Conservation (phyloP, 176 grass and related monocot species). For the Dendrocalamus sinicus region DNA sequence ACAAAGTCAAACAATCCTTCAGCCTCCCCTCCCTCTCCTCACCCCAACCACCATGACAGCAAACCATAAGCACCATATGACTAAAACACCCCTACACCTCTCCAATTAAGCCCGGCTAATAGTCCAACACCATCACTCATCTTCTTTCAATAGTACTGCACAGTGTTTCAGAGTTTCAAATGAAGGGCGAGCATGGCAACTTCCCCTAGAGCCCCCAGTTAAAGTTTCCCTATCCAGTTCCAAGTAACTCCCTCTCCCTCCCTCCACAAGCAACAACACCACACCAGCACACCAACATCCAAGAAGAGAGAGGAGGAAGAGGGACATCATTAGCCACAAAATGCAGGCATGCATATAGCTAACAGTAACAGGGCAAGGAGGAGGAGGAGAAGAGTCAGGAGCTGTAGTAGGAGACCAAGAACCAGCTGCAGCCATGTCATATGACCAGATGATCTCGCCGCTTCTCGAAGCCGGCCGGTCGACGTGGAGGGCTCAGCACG, state of each 20-base stretch:
- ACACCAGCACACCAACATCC: slow-evolving; percentile 52
- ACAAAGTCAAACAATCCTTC: slow-evolving; percentile 73
- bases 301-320: slow-evolving; percentile 43
- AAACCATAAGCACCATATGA: slow-evolving; percentile 52
- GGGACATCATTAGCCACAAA: slow-evolving; percentile 47
- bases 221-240: slow-evolving; percentile 72
- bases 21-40: slow-evolving; percentile 35
- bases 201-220: slow-evolving; percentile 42
- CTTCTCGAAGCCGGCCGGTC: slow-evolving; percentile 45
- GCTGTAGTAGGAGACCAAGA: background rate
- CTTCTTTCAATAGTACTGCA: slow-evolving; percentile 2
- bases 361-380: slow-evolving; percentile 42
- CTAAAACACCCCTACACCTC: slow-evolving; percentile 51
- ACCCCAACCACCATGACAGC: slow-evolving; percentile 79
- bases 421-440: slow-evolving; percentile 44
- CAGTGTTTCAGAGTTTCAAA: slow-evolving; percentile 34
- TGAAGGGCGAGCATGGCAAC: slow-evolving; percentile 51
- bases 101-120: slow-evolving; percentile 20
- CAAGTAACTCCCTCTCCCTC: slow-evolving; percentile 40
- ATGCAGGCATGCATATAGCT: slow-evolving; percentile 69
- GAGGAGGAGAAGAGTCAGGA: slow-evolving; percentile 34
- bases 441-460: slow-evolving; percentile 54
- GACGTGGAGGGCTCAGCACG: slow-evolving; percentile 40
- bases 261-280: slow-evolving; percentile 71
- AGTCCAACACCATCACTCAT: background rate